phyloP scores from a whole-genome alignment of 495 filamentous ascomycete species.

The Penicillium canescens region DNA sequence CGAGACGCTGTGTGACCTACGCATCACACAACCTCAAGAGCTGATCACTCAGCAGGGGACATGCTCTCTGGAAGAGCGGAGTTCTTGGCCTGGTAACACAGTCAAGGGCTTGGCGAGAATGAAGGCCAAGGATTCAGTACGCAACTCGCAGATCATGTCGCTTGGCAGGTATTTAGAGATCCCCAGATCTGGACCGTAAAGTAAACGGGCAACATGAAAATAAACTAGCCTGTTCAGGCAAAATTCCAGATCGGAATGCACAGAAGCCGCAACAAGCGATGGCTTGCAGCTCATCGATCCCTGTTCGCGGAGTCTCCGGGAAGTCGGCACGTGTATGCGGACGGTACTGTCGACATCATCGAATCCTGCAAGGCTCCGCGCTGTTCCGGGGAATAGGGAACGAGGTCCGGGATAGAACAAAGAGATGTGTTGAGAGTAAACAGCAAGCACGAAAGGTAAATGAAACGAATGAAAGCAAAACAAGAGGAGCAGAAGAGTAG shows the following conservation, averaged over 20 bases:
- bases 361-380: conserved; percentile 15
- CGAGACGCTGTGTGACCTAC: background rate
- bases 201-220: background rate
- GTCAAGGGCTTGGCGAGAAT: conserved; percentile 14
- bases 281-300: conserved; percentile 1
- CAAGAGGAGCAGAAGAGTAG: background rate
- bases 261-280: conserved; percentile 8
- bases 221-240: conserved; percentile 18
- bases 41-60: too few species aligned
- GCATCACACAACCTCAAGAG: too few species aligned
- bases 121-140: background rate
- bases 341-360: conserved; percentile 15
- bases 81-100: conserved; percentile 1
- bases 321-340: conserved; percentile 23
- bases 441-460: too few species aligned
- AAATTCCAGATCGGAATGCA: conserved; percentile 23
- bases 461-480: too few species aligned
- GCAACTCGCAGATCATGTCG: background rate
- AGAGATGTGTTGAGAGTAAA: too few species aligned
- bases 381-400: conserved; percentile 7
- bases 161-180: conserved; percentile 7
- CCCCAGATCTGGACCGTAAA: background rate
- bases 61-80: background rate
- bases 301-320: conserved; percentile 11
- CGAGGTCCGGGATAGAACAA: too few species aligned